phyloP scores from a whole-genome alignment of 2,329 filamentous ascomycete genomes.

The Colletotrichum cordylinicola region DNA sequence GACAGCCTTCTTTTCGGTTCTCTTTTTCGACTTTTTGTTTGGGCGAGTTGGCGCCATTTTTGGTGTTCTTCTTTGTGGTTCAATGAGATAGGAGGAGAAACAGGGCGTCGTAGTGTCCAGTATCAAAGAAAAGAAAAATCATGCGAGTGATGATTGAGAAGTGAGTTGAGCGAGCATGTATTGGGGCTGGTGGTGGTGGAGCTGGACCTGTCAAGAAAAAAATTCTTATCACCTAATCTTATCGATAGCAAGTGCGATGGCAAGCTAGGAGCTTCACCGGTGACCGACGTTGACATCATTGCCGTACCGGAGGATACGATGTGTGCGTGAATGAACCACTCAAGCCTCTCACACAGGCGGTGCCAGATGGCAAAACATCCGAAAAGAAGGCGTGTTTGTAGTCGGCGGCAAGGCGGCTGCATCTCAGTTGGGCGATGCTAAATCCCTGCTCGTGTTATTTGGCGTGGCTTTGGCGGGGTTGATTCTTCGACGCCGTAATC shows the following conservation, averaged over 20 bases:
- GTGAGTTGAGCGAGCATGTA: not conserved
- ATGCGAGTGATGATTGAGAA: not conserved
- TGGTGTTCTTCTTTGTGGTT: not conserved
- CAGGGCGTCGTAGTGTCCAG: not conserved
- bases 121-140: not conserved
- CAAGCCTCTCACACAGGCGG: not conserved
- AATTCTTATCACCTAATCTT: conserved; percentile 22
- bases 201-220: not conserved
- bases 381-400: not conserved
- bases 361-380: not conserved
- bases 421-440: not conserved
- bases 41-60: conserved; percentile 48
- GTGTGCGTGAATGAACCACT: not conserved
- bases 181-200: not conserved
- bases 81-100: not conserved
- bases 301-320: not conserved
- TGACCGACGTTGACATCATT: not conserved
- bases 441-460: not conserved
- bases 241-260: conserved; percentile 13
- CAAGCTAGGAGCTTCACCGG: not conserved
- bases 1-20: conserved; percentile 30
- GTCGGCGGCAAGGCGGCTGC: not conserved
- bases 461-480: not conserved
- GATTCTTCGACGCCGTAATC: not conserved
- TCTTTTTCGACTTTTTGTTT: conserved; percentile 40